Conservation (phyloP, 192 early-diverging fungal species). For the Coemansia sp. region DNA sequence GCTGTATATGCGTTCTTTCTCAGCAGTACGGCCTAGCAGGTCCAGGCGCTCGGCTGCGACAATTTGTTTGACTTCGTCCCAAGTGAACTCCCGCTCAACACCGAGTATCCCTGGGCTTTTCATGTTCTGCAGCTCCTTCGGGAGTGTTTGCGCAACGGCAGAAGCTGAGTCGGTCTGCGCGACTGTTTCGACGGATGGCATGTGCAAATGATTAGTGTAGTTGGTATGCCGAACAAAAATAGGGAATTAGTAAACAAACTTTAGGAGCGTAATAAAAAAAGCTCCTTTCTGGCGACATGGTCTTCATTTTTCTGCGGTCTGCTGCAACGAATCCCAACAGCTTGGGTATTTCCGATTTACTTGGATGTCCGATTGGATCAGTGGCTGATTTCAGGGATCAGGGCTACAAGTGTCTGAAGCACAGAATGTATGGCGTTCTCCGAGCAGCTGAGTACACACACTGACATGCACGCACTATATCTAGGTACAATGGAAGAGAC, state of each 20-base stretch:
- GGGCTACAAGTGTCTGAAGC: not conserved
- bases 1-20: slow-evolving; percentile 30
- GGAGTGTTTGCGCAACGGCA: not conserved
- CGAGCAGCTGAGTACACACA: slow-evolving; percentile 2
- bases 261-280: not conserved
- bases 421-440: not conserved
- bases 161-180: not conserved
- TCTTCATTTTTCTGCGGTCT: not conserved
- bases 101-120: slow-evolving; percentile 17
- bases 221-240: not conserved
- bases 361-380: not conserved
- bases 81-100: slow-evolving; percentile 33
- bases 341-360: not conserved
- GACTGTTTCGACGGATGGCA: not conserved
- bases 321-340: not conserved
- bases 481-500: not conserved
- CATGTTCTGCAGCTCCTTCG: slow-evolving; percentile 20
- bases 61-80: slow-evolving; percentile 38
- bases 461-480: not conserved
- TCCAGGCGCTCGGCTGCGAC: slow-evolving; percentile 40
- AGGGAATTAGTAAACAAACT: not conserved
- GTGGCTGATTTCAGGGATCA: not conserved
- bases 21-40: slow-evolving; percentile 33
- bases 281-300: not conserved
- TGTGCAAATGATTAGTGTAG: not conserved